A percentile compares a stretch with the other conserved stretches of the same genome.
These are phyloP conservation scores for Penicillium goetzii DNA, from an alignment of 495 filamentous ascomycete genomes.

Conservation along the genomic window DNA sequence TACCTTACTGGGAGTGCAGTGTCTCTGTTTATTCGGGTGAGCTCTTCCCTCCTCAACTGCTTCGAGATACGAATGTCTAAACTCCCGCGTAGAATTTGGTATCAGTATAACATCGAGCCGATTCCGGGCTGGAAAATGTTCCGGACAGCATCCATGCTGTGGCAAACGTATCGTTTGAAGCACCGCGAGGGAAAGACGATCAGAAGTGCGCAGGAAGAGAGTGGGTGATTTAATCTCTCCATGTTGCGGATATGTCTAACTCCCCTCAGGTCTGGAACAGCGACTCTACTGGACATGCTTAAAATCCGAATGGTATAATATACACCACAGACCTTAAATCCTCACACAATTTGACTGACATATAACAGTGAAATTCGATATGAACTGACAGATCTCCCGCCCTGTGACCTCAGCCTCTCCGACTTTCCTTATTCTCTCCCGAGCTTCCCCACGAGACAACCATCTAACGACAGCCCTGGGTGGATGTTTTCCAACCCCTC, in stretches of 20 bases:
- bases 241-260: conserved; percentile 12
- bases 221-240: conserved; percentile 21
- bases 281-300: conserved; percentile 48
- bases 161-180: conserved; percentile 42
- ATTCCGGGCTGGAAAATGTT: conserved; percentile 45
- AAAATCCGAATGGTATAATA: conserved; percentile 40
- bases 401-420: conserved; percentile 37
- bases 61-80: conserved; percentile 7
- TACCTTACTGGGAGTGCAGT: conserved; percentile 39
- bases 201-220: conserved; percentile 40
- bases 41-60: conserved; percentile 5
- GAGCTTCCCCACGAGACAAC: conserved; percentile 31
- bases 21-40: conserved; percentile 45
- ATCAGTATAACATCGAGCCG: conserved; percentile 46
- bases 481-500: conserved; percentile 28
- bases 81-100: conserved; percentile 36
- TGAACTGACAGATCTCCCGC: conserved; percentile 35
- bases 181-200: conserved; percentile 31
- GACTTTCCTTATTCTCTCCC: conserved; percentile 42
- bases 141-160: conserved; percentile 44
- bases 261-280: conserved; percentile 36
- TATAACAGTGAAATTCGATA: conserved; percentile 39
- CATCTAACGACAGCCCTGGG: conserved; percentile 19
- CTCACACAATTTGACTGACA: not conserved
- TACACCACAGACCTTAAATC: conserved; percentile 2